These are phyloP conservation scores for Macrotyloma uniflorum DNA, from an alignment of 306 rosid species.

Conservation along the genomic window DNA sequence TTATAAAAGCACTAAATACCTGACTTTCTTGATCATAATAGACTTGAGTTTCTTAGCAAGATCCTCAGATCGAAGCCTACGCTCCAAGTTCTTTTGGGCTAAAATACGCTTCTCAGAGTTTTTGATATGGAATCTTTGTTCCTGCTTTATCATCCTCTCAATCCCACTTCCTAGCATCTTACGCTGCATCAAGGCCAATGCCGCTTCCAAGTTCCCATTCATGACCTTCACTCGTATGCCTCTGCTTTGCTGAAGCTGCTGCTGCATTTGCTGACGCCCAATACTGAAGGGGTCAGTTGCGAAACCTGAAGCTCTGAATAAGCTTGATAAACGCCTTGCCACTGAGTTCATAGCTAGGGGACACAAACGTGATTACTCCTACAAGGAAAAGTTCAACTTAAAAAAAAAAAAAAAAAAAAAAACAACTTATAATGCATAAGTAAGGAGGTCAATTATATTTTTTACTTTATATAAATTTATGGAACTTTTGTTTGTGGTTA, in stretches of 20 bases:
- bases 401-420: no score
- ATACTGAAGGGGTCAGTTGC: constrained; percentile 33
- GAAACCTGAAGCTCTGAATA: constrained; percentile 45
- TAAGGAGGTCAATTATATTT: background rate
- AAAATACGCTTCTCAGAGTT: constrained; percentile 88
- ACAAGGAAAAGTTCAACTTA: no score
- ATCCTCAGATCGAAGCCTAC: constrained; percentile 65
- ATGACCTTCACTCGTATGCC: constrained; percentile 77
- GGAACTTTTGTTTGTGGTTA: no score
- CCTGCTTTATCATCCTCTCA: constrained; percentile 75
- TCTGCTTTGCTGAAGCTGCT: constrained; percentile 68
- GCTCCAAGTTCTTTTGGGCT: constrained; percentile 71
- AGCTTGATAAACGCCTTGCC: constrained; percentile 46
- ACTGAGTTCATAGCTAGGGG: constrained; percentile 61
- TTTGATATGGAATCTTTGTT: constrained; percentile 74
- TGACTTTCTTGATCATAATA: constrained; percentile 84
- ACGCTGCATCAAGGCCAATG: constrained; percentile 68
- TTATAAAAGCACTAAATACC: constrained; percentile 46
- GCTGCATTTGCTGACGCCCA: constrained; percentile 41
- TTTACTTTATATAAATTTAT: background rate
- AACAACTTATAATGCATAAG: no score
- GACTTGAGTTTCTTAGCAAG: constrained; percentile 78
- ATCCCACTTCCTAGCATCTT: constrained; percentile 86
- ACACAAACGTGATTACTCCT: background rate
- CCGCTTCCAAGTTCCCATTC: constrained; percentile 70